phyloP scores from a whole-genome alignment of 805 yeast species.

The Saitoella complicata region DNA sequence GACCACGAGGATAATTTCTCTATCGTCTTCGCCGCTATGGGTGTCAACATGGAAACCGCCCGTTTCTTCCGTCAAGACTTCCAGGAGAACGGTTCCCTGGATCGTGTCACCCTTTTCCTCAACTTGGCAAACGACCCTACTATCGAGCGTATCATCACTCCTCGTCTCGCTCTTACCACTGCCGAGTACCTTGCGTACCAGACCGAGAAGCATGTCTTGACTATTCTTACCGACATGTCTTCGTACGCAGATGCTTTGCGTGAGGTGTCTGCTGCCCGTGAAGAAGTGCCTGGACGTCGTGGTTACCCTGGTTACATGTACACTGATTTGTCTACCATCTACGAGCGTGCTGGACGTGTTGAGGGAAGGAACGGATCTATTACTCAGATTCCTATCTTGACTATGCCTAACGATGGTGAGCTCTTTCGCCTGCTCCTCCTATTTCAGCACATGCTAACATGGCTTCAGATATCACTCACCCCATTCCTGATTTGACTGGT shows the following conservation, averaged over 20 bases:
- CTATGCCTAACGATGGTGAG: conserved; percentile 85
- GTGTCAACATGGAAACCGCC: conserved; percentile 96
- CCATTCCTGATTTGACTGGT: conserved; percentile 99
- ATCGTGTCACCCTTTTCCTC: conserved; percentile 90
- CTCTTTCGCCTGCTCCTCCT: background rate
- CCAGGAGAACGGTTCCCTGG: conserved; percentile 96
- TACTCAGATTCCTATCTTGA: conserved; percentile 95
- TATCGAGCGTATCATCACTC: conserved; percentile 97
- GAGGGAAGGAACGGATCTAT: conserved; percentile 99
- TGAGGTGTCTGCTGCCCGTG: conserved; percentile 99
- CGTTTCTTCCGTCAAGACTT: conserved; percentile 98
- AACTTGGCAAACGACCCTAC: conserved; percentile 99
- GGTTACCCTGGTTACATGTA: conserved; percentile 99
- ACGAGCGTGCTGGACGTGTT: conserved; percentile 99
- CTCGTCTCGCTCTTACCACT: conserved; percentile 95
- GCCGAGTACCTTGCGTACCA: conserved; percentile 98
- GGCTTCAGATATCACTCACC: conserved; percentile 77
- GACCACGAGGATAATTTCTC: conserved; percentile 99
- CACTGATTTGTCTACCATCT: conserved; percentile 96
- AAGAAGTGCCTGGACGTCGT: conserved; percentile 99
- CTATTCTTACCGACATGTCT: conserved; percentile 97
- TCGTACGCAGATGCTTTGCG: conserved; percentile 99
- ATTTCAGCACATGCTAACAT: background rate
- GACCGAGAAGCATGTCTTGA: conserved; percentile 97
- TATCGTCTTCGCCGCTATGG: conserved; percentile 99